Evolutionary conservation across 169 alveolate species (phyloP), one percentile per base, ranked within the genome.

Genomic region (Besnoitia besnoiti): DNA sequence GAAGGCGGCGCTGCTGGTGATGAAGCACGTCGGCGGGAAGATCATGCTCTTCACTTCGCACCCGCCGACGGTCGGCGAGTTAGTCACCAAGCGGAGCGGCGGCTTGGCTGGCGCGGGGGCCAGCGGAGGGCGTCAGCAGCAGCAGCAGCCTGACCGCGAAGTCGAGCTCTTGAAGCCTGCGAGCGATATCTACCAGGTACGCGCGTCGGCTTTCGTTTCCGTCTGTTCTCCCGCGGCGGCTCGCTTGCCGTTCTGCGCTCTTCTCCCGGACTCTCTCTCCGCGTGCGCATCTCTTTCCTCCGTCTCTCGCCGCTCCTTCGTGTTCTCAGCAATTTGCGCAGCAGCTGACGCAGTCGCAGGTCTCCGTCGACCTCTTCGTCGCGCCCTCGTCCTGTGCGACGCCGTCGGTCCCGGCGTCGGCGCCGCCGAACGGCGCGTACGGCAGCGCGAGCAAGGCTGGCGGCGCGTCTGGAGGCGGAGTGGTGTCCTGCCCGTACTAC

Each of bases 21-120:
- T 97, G 97, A 97, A 97, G 91, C 98, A 98, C 92, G 96, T 97
- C n/a, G 99, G 99, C 27, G 99, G 99, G 47, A 98, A 98, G 95
- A 92, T 98, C 40, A 77, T 97, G 85, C 95, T 97, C 84, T 98
- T 97, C 94, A 93, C 98, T 40, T 94, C 97, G 62, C 95, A 73
- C 84, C 92, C 91, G 40, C 97, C 97, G 30, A 96, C 97, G 40
- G 94, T 97, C 40, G 97, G 96, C 67, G 96, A 94, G 91, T 89
- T 95, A 79, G 97, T 93, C 61, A 47, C 94, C 91, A 90, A 95
- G 93, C 49, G 88, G 93, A 94, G 94, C 89, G 35, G 80, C 90
- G 87, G 76, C 95, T 55, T 61, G 93, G 90, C 92, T 89, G 89
- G 89, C 94, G 95, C 82, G 0, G 82, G n/a, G 44, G 82, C 44